Conservation (phyloP, 208 protist species). For the Leishmania martiniquensis region DNA sequence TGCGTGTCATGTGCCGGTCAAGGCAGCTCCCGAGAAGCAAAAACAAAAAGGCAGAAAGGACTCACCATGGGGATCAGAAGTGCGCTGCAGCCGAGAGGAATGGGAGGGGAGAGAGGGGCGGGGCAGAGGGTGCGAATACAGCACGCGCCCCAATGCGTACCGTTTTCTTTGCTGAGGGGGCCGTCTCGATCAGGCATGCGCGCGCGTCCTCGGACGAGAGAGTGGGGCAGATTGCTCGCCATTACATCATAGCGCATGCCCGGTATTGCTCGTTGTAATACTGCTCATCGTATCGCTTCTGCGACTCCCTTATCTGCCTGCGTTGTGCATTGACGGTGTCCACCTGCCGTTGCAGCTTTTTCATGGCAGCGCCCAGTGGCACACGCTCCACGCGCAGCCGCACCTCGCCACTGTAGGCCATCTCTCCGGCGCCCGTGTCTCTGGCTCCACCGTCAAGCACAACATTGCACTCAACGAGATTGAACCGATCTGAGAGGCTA, state of each 20-base stretch:
- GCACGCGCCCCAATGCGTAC: background rate
- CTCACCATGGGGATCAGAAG: background rate
- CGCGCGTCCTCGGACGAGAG: background rate
- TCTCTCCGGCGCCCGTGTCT: background rate
- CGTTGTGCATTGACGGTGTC: slow-evolving; percentile 33
- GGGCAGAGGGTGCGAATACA: background rate
- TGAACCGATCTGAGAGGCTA: slow-evolving; percentile 32
- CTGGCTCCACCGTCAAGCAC: slow-evolving; percentile 23
- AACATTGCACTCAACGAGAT: slow-evolving; percentile 34
- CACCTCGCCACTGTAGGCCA: slow-evolving; percentile 39
- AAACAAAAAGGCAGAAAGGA: background rate
- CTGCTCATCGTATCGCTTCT: slow-evolving; percentile 13
- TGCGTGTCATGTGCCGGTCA: no score
- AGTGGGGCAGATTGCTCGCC: slow-evolving; percentile 1
- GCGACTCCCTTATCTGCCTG: background rate
- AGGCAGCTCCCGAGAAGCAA: no score
- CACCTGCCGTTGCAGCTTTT: slow-evolving; percentile 28
- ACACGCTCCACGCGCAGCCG: slow-evolving; percentile 54
- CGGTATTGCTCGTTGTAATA: slow-evolving; percentile 34
- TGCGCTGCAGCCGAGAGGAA: background rate
- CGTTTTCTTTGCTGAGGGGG: background rate
- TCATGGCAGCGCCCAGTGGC: slow-evolving; percentile 37
- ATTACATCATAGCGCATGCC: slow-evolving; percentile 39
- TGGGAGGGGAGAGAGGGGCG: background rate
- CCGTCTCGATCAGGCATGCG: background rate